phyloP scores from a whole-genome alignment of 2,329 filamentous ascomycete genomes.

The Calycina herbarum region DNA sequence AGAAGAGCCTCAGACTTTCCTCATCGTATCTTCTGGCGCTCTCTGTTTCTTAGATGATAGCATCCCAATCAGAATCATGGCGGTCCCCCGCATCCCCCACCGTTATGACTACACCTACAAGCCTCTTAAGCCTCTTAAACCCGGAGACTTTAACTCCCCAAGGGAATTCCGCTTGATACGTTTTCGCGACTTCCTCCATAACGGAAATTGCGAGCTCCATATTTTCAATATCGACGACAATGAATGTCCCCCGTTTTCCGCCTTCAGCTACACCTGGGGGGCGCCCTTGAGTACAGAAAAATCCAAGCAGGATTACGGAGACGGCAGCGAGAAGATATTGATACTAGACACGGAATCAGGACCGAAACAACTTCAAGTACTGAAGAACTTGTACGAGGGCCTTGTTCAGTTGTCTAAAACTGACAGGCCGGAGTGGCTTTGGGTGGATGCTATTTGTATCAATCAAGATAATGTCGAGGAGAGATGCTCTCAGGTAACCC shows the following conservation, averaged over 20 bases:
- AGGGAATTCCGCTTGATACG: conserved; percentile 11
- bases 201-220: conserved; percentile 10
- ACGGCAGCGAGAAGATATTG: conserved; percentile 7
- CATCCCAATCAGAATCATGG: conserved; percentile 6
- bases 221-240: conserved; percentile 13
- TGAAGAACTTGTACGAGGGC: conserved; percentile 15
- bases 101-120: conserved; percentile 12
- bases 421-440: conserved; percentile 11
- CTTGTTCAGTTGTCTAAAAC: conserved; percentile 11
- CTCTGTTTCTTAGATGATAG: not conserved
- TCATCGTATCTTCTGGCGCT: not conserved
- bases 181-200: conserved; percentile 16
- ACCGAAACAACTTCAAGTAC: conserved; percentile 2
- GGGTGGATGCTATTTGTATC: conserved; percentile 21
- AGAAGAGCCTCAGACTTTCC: conserved; percentile 1
- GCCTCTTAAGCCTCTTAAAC: conserved; percentile 1
- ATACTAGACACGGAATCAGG: conserved; percentile 7
- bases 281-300: conserved; percentile 12
- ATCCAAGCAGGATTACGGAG: conserved; percentile 11
- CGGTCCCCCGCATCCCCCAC: conserved; percentile 10
- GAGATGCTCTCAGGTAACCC: conserved; percentile 13
- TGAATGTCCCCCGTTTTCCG: conserved; percentile 11
- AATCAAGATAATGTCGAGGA: conserved; percentile 17
- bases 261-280: conserved; percentile 15
- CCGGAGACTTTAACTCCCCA: not conserved